Percentiles rank a stretch among this genome's conserved stretches.
Conservation (phyloP, 306 rosid genomes). For the Canavalia ensiformis region DNA sequence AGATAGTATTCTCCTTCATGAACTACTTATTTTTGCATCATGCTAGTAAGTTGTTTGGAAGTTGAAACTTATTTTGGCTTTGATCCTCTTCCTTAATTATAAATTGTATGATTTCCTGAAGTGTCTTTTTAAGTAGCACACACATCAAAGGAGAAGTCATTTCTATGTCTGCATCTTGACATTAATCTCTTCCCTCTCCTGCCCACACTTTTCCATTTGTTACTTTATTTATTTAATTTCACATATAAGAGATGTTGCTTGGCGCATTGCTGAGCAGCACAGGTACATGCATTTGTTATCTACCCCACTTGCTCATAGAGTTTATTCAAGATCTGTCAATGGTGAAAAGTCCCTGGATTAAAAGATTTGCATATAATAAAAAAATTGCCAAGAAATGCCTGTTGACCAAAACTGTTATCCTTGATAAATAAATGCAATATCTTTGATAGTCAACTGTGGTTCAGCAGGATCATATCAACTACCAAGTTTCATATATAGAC, state of each 20-base stretch:
- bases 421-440: not conserved
- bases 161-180: not conserved
- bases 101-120: not conserved
- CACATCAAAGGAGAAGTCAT: not conserved
- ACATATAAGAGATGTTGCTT: not conserved
- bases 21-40: slow-evolving; percentile 13
- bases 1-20: slow-evolving; percentile 40
- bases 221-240: not conserved
- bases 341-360: slow-evolving; percentile 17
- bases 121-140: not conserved
- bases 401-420: not conserved
- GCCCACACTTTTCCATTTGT: not conserved
- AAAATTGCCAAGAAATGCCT: slow-evolving; percentile 13
- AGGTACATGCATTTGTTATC: not conserved
- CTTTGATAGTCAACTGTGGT: not conserved
- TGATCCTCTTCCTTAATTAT: slow-evolving; percentile 23
- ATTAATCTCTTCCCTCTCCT: not conserved
- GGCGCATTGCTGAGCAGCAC: not conserved
- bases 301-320: not conserved
- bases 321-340: slow-evolving; percentile 6
- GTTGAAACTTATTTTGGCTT: slow-evolving; percentile 17
- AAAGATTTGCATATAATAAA: not conserved
- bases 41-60: not conserved
- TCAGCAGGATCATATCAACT: not conserved
- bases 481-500: not conserved